Conservation (phyloP, 2,329 filamentous ascomycete genomes). For the Trichophyton rubrum region DNA sequence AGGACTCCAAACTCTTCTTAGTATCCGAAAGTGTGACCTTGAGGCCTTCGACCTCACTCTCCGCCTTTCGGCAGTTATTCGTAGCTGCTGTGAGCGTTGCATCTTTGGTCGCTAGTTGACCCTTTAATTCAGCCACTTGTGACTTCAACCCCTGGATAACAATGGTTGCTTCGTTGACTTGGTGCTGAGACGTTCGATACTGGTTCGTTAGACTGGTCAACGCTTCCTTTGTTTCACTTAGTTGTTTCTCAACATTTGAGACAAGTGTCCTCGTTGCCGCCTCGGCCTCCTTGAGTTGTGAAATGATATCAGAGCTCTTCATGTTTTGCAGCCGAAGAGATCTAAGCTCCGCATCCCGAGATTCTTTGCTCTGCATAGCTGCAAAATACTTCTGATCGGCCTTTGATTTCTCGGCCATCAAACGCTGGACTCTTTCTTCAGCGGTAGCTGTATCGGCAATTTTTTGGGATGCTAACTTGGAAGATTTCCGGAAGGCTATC, state of each 20-base stretch:
- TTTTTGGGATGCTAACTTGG: slow-evolving; percentile 73
- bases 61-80: slow-evolving; percentile 46
- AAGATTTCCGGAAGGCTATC: slow-evolving; percentile 79
- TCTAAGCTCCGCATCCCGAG: slow-evolving; percentile 66
- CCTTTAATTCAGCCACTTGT: slow-evolving; percentile 66
- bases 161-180: slow-evolving; percentile 56
- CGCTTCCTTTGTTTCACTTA: slow-evolving; percentile 67
- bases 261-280: slow-evolving; percentile 61
- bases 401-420: slow-evolving; percentile 83
- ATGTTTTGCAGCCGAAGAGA: slow-evolving; percentile 68
- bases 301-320: slow-evolving; percentile 86
- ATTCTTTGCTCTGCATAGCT: slow-evolving; percentile 86
- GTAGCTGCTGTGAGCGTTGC: slow-evolving; percentile 52
- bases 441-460: slow-evolving; percentile 60
- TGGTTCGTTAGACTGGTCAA: slow-evolving; percentile 59
- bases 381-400: slow-evolving; percentile 97
- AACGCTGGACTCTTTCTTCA: slow-evolving; percentile 63
- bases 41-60: slow-evolving; percentile 65
- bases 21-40: slow-evolving; percentile 64
- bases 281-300: slow-evolving; percentile 85
- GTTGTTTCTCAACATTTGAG: slow-evolving; percentile 79
- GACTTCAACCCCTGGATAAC: slow-evolving; percentile 59
- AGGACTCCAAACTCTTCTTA: slow-evolving; percentile 71
- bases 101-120: slow-evolving; percentile 64
- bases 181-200: slow-evolving; percentile 61